phyloP scores from a whole-genome alignment of 805 yeast species.

The Tetrapisispora iriomotensis region DNA sequence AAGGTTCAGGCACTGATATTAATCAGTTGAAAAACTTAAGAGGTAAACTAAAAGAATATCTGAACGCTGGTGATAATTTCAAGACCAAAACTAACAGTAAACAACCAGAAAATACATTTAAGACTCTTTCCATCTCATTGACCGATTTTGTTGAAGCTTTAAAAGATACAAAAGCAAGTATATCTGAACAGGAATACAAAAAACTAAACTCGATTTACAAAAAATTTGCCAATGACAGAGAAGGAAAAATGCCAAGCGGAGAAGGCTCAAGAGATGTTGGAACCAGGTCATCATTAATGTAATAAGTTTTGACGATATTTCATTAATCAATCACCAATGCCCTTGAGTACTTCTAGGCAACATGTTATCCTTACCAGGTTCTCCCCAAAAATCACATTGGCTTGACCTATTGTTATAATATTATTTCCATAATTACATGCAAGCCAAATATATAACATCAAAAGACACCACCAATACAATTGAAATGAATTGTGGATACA shows the following conservation, averaged over 20 bases:
- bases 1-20: not conserved
- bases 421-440: no score
- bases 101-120: constrained; percentile 5
- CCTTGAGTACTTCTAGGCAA: no score
- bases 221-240: constrained; percentile 66
- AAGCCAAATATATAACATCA: no score
- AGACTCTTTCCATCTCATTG: constrained; percentile 30
- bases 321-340: no score
- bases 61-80: not conserved
- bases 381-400: no score
- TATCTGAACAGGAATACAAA: constrained; percentile 57
- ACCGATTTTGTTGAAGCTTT: constrained; percentile 54
- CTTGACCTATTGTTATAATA: no score
- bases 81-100: not conserved
- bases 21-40: not conserved
- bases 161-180: constrained; percentile 78
- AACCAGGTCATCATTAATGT: constrained; percentile 77
- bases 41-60: not conserved
- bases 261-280: constrained; percentile 72
- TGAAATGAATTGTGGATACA: no score
- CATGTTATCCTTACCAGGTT: no score
- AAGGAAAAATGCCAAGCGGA: constrained; percentile 85
- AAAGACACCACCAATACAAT: no score
- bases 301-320: no score
- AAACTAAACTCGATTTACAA: constrained; percentile 57